Evolutionary conservation across 2,329 filamentous ascomycete genomes (phyloP), one percentile per base, ranked within the genome.

Genomic region (Fusarium citri): DNA sequence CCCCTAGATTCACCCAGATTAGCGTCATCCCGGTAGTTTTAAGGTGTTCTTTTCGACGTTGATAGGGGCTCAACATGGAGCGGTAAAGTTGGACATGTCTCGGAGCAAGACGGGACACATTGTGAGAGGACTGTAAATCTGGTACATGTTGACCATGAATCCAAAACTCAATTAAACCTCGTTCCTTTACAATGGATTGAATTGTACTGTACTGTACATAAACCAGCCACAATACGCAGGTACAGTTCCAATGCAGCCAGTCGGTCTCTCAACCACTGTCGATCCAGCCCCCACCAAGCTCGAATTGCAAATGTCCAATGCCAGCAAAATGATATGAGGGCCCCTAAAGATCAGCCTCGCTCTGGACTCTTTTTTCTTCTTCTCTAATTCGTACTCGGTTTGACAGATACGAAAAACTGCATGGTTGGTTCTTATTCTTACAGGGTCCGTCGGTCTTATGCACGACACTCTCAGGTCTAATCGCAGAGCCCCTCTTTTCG

Each of bases 211-310:
- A 51, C 55, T 26, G 43, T 53, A 45, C 23, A 37, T 11, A 12
- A 10, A 26, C 42, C 59, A 56, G 54, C 63, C 67, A 53, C 63
- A 51, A 68, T 54, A 70, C 67, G 67, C 68, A 70, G 68, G 67
- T 71, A 70, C 67, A 57, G 63, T 51, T 45, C n/a, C 48, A 57
- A 51, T 20, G 41, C 48, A 64, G 48, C 57, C 57, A 62, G 57
- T 55, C 31, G 41, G 31, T 62, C 41, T 30, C 58, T 55, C 34
- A 43, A 23, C 31, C 30, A 22, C 20, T 68, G 65, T 71, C 63
- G 59, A 70, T 71, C 66, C 47, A 66, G 48, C 58, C 67, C 67
- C 67, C 67, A 56, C 64, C 63, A 60, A 63, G 28, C 53, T 60
- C 46, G 48, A 58, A 41, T 49, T 49, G 49, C 20, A 34, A 60